A percentile compares a stretch with the other conserved stretches of the same genome.
Evolutionary conservation across 2,329 filamentous ascomycete species (phyloP).

Genomic region (Xylaria sp.): DNA sequence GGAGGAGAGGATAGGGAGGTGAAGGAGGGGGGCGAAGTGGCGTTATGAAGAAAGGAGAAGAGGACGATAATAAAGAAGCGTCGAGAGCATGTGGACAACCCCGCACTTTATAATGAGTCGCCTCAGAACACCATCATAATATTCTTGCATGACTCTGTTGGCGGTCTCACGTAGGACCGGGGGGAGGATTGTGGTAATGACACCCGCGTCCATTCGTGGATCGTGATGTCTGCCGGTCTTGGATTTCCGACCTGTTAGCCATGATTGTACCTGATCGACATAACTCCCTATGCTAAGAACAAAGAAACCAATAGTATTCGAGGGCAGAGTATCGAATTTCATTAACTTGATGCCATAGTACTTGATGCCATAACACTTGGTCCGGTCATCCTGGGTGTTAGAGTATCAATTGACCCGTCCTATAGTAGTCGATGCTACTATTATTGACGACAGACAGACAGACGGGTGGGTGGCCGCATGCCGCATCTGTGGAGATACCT

Average conservation of each 20-base stretch:
- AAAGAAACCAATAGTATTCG: too few species aligned
- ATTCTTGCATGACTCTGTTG: conserved; percentile 14
- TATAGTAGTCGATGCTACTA: too few species aligned
- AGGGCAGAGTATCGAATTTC: too few species aligned
- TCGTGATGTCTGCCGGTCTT: background rate
- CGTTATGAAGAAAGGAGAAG: background rate
- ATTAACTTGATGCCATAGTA: too few species aligned
- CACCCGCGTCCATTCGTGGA: background rate
- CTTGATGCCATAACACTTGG: too few species aligned
- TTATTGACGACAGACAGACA: too few species aligned
- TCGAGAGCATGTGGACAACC: conserved; percentile 12
- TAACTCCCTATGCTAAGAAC: too few species aligned
- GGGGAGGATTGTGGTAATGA: background rate
- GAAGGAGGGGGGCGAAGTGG: background rate
- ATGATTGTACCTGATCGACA: too few species aligned
- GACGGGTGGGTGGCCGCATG: too few species aligned
- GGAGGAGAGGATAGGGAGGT: background rate
- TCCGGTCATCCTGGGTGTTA: too few species aligned
- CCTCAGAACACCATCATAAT: conserved; percentile 6
- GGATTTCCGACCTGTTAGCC: background rate
- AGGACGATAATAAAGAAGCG: background rate
- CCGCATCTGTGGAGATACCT: too few species aligned
- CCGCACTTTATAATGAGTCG: conserved; percentile 20
- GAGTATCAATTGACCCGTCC: too few species aligned
- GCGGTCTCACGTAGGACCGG: background rate